A percentile compares a stretch with the other conserved stretches of the same genome.
These are phyloP conservation scores for Botryotinia globosa DNA, from an alignment of 2,329 filamentous ascomycete genomes.

Conservation along the genomic window DNA sequence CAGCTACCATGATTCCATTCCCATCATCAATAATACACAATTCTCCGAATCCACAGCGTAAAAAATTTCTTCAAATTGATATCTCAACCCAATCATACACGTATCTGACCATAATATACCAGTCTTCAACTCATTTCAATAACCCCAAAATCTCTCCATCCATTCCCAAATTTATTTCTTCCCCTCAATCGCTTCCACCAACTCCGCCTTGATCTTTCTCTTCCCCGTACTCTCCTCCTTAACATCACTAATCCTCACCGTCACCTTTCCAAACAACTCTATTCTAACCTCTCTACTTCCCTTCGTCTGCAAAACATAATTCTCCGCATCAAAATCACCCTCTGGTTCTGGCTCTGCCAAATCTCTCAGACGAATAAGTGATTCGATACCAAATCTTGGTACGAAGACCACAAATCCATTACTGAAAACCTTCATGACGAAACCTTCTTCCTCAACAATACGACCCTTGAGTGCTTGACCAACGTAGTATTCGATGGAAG, in stretches of 20 bases:
- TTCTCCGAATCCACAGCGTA: background rate
- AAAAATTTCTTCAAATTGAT: background rate
- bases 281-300: slow-evolving; percentile 58
- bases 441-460: slow-evolving; percentile 80
- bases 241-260: slow-evolving; percentile 84
- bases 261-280: slow-evolving; percentile 89
- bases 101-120: background rate
- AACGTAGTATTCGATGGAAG: slow-evolving; percentile 96
- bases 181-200: slow-evolving; percentile 42
- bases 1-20: background rate
- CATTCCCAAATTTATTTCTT: background rate
- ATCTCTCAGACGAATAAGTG: slow-evolving; percentile 81
- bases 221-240: slow-evolving; percentile 96
- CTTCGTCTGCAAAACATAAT: slow-evolving; percentile 68
- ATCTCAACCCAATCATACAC: slow-evolving; percentile 11
- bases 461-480: slow-evolving; percentile 86
- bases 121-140: background rate
- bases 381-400: slow-evolving; percentile 92
- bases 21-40: background rate
- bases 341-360: slow-evolving; percentile 75
- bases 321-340: slow-evolving; percentile 79
- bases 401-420: slow-evolving; percentile 98
- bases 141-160: background rate
- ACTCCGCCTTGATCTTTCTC: slow-evolving; percentile 78
- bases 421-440: slow-evolving; percentile 95